These are phyloP conservation scores for Phaeotremella skinneri DNA, from an alignment of 768 basidiomycete genomes.

Conservation along the genomic window DNA sequence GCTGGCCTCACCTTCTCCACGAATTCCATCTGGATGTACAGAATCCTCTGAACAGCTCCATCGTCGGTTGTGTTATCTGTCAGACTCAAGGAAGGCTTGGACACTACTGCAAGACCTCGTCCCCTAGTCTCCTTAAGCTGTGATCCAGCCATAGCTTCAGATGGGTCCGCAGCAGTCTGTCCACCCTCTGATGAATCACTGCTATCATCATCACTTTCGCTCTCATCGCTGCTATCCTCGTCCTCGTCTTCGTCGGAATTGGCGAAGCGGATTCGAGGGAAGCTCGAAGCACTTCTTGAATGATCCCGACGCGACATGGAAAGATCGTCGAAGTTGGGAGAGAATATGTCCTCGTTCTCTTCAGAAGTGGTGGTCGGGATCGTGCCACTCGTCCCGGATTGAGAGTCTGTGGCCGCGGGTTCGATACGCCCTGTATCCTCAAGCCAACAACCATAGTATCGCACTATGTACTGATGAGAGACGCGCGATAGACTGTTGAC, in stretches of 20 bases:
- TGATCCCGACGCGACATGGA: constrained; percentile 49
- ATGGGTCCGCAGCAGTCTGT: constrained; percentile 22
- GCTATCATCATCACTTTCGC: constrained; percentile 42
- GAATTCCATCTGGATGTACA: constrained; percentile 88
- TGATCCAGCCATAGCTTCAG: constrained; percentile 8
- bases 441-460: constrained; percentile 62
- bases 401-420: constrained; percentile 14
- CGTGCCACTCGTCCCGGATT: constrained; percentile 2
- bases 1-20: constrained; percentile 42
- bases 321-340: constrained; percentile 63
- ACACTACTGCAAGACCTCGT: constrained; percentile 2
- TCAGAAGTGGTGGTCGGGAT: constrained; percentile 8
- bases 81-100: constrained; percentile 25
- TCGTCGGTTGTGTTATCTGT: constrained; percentile 36
- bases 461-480: constrained; percentile 84
- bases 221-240: constrained; percentile 53
- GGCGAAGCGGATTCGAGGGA: constrained; percentile 82
- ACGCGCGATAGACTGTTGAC: constrained; percentile 83
- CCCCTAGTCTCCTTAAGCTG: constrained; percentile 10
- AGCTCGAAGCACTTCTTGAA: constrained; percentile 60
- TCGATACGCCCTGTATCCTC: constrained; percentile 32
- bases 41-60: constrained; percentile 55
- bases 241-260: constrained; percentile 52
- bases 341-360: constrained; percentile 59
- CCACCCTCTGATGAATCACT: constrained; percentile 1